These are phyloP conservation scores for Priceomyces fermenticarens DNA, from an alignment of 805 yeast species.

Conservation along the genomic window DNA sequence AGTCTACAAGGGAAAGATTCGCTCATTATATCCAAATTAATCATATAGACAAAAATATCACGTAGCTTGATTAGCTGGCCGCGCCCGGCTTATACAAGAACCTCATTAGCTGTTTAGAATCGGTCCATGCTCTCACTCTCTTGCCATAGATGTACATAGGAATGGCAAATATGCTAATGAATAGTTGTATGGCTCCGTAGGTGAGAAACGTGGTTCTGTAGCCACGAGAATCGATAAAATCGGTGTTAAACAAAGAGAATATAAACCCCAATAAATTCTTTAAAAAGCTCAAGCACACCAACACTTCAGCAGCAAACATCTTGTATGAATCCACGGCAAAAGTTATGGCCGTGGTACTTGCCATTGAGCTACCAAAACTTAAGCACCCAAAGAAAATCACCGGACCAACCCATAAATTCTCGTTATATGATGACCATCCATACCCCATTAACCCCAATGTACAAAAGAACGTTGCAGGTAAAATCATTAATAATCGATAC, in stretches of 20 bases:
- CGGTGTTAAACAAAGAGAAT: slow-evolving; percentile 55
- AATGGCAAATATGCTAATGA: slow-evolving; percentile 46
- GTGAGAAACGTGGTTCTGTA: slow-evolving; percentile 46
- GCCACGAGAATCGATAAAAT: slow-evolving; percentile 41
- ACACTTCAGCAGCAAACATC: slow-evolving; percentile 55
- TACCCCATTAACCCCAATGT: slow-evolving; percentile 58
- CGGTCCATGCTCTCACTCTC: slow-evolving; percentile 48
- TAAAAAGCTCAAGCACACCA: slow-evolving; percentile 53
- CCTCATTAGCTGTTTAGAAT: slow-evolving; percentile 41
- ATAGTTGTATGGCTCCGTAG: slow-evolving; percentile 51
- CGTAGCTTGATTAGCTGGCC: slow-evolving; percentile 2
- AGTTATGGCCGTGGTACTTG: slow-evolving; percentile 61
- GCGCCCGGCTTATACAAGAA: slow-evolving; percentile 20
- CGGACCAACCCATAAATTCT: slow-evolving; percentile 56
- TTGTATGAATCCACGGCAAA: slow-evolving; percentile 57
- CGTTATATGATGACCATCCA: slow-evolving; percentile 53
- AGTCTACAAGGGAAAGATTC: slow-evolving; percentile 43
- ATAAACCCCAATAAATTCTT: slow-evolving; percentile 55
- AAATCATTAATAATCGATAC: slow-evolving; percentile 51
- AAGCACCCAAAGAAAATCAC: slow-evolving; percentile 53
- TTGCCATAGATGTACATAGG: slow-evolving; percentile 58
- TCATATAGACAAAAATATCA: not conserved
- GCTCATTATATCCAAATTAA: slow-evolving; percentile 23
- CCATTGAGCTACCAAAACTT: slow-evolving; percentile 59
- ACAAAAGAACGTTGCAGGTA: slow-evolving; percentile 44